phyloP scores from a whole-genome alignment of 768 basidiomycete genomes.

The Pulveroboletus frians region DNA sequence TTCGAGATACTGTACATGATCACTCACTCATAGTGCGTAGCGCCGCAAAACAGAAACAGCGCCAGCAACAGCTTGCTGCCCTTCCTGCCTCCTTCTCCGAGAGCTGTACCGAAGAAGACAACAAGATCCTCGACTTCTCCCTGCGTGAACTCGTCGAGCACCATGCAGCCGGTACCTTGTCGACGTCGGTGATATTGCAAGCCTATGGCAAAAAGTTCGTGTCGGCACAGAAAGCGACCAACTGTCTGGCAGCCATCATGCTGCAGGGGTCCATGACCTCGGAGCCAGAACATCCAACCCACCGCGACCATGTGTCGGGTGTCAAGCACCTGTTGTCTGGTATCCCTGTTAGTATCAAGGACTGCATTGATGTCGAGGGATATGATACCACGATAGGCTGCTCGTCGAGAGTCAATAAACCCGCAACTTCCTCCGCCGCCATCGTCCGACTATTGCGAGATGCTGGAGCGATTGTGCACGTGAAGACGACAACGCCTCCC shows the following conservation, averaged over 20 bases:
- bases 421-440: constrained; percentile 32
- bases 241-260: constrained; percentile 47
- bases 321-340: constrained; percentile 35
- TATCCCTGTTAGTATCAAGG: constrained; percentile 47
- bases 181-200: constrained; percentile 30
- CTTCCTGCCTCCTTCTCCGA: constrained; percentile 28
- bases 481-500: constrained; percentile 42
- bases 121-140: constrained; percentile 33
- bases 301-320: constrained; percentile 1
- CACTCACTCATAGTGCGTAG: constrained; percentile 15
- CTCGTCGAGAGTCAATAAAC: constrained; percentile 35
- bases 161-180: constrained; percentile 25
- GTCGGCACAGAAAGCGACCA: constrained; percentile 39
- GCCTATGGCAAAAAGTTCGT: constrained; percentile 40
- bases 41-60: constrained; percentile 32
- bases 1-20: neutral
- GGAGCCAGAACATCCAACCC: constrained; percentile 7
- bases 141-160: constrained; percentile 34
- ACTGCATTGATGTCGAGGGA: constrained; percentile 41
- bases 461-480: constrained; percentile 39
- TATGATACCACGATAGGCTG: constrained; percentile 44
- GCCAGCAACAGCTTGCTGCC: constrained; percentile 24
- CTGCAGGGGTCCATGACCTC: constrained; percentile 28
- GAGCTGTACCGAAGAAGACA: constrained; percentile 32
- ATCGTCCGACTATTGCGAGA: constrained; percentile 38